Percentiles rank a stretch among this genome's conserved stretches.
Evolutionary conservation across 164 flowering plant species (phyloP).

Genomic region (Macadamia tetraphylla): DNA sequence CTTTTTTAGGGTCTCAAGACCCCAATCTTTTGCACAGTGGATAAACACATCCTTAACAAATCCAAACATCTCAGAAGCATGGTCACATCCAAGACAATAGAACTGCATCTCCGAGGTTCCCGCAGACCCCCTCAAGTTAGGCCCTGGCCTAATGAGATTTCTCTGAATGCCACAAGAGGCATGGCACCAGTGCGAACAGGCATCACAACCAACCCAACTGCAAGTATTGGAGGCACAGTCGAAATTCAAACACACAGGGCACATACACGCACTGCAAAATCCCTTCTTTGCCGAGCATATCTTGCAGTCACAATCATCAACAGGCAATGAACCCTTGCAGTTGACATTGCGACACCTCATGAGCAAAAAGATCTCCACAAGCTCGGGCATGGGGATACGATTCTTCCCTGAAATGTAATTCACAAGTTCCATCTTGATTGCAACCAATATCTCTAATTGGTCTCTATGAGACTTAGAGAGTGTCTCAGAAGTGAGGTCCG

Average conservation of each 20-base stretch:
- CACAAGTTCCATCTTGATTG: constrained; percentile 59
- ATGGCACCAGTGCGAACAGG: constrained; percentile 95
- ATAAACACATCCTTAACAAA: constrained; percentile 85
- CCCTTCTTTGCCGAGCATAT: constrained; percentile 80
- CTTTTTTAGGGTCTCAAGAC: constrained; percentile 52
- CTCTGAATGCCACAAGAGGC: constrained; percentile 73
- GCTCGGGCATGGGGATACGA: constrained; percentile 37
- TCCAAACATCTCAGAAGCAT: constrained; percentile 93
- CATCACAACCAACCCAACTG: constrained; percentile 99
- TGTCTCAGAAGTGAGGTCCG: constrained; percentile 66
- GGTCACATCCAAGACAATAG: constrained; percentile 87
- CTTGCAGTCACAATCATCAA: constrained; percentile 96
- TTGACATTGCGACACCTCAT: constrained; percentile 65
- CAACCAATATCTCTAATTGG: constrained; percentile 69
- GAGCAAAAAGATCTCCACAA: constrained; percentile 72
- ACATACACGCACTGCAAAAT: constrained; percentile 94
- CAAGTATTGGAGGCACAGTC: constrained; percentile 89
- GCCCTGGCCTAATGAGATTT: constrained; percentile 70
- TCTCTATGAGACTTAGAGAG: constrained; percentile 55
- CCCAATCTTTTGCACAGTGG: constrained; percentile 77
- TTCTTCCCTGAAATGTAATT: constrained; percentile 42
- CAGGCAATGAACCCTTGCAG: constrained; percentile 67
- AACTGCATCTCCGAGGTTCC: constrained; percentile 78
- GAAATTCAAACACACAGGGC: constrained; percentile 77
- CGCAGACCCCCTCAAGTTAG: constrained; percentile 52